phyloP scores from a whole-genome alignment of 306 rosid species.

The Lablab purpureus region DNA sequence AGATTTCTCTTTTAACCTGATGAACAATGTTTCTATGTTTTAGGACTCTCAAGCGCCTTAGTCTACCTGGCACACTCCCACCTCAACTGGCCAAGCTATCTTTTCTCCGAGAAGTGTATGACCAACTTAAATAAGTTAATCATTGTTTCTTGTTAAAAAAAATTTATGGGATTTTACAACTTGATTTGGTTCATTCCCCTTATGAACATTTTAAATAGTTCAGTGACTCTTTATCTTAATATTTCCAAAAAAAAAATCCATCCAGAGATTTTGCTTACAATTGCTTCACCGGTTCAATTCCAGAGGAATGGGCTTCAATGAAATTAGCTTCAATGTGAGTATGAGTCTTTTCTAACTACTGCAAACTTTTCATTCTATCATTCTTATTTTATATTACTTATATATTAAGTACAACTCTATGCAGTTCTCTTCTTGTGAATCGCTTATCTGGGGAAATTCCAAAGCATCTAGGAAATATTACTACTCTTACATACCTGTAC shows the following conservation, averaged over 20 bases:
- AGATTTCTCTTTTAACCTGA: slow-evolving; percentile 23
- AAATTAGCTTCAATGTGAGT: slow-evolving; percentile 62
- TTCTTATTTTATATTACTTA: slow-evolving; percentile 40
- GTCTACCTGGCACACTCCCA: slow-evolving; percentile 50
- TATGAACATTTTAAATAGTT: slow-evolving; percentile 3
- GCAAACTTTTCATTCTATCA: slow-evolving; percentile 12
- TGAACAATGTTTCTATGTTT: slow-evolving; percentile 23
- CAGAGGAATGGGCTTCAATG: slow-evolving; percentile 70
- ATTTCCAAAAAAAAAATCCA: slow-evolving; percentile 28
- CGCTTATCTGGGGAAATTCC: slow-evolving; percentile 82
- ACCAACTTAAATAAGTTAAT: slow-evolving; percentile 31
- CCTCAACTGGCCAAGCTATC: slow-evolving; percentile 49
- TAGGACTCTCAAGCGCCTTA: slow-evolving; percentile 51
- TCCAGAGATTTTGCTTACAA: slow-evolving; percentile 70
- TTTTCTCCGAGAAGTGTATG: slow-evolving; percentile 49
- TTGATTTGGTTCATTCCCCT: slow-evolving; percentile 5
- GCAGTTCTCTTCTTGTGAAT: slow-evolving; percentile 79
- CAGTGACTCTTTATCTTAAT: slow-evolving; percentile 8
- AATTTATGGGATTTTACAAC: not conserved
- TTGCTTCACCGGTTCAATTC: slow-evolving; percentile 70
- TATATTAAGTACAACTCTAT: slow-evolving; percentile 26
- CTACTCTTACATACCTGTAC: slow-evolving; percentile 67
- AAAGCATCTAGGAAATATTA: slow-evolving; percentile 63
- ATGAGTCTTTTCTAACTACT: slow-evolving; percentile 30
- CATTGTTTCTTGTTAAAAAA: slow-evolving; percentile 19